Percentiles rank a stretch among this genome's conserved stretches.
These are phyloP conservation scores for Alternaria postmessia DNA, from an alignment of 2,329 filamentous ascomycete species.

Conservation along the genomic window DNA sequence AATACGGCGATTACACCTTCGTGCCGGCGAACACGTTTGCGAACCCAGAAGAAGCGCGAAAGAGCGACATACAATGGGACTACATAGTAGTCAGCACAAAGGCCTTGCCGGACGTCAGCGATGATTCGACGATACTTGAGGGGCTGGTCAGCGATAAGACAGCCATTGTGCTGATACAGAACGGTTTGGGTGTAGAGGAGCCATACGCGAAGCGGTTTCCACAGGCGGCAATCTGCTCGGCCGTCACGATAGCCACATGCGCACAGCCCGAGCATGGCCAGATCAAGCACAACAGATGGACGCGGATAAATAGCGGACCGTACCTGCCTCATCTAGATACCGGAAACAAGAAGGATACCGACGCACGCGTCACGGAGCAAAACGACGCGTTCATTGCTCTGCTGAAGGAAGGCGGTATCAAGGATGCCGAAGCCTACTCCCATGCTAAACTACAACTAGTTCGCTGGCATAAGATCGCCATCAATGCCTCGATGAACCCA, in stretches of 20 bases:
- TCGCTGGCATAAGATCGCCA: conserved; percentile 79
- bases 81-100: conserved; percentile 76
- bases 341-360: conserved; percentile 31
- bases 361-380: conserved; percentile 50
- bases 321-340: conserved; percentile 63
- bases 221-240: conserved; percentile 67
- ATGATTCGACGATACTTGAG: conserved; percentile 68
- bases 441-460: conserved; percentile 74
- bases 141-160: conserved; percentile 64
- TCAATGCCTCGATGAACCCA: conserved; percentile 79
- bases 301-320: conserved; percentile 73
- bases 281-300: conserved; percentile 77
- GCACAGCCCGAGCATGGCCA: conserved; percentile 70
- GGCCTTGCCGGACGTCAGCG: conserved; percentile 71
- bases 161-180: conserved; percentile 73
- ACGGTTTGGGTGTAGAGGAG: conserved; percentile 74
- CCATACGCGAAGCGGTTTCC: conserved; percentile 72
- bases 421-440: conserved; percentile 70
- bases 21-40: conserved; percentile 68
- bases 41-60: conserved; percentile 64
- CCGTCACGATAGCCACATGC: conserved; percentile 73
- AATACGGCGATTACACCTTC: conserved; percentile 74
- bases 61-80: conserved; percentile 62
- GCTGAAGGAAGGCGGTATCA: conserved; percentile 68
- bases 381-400: conserved; percentile 63